Evolutionary conservation across 257 asterid species (phyloP), one percentile per base, ranked within the genome.

Genomic region (Henckelia pumila): DNA sequence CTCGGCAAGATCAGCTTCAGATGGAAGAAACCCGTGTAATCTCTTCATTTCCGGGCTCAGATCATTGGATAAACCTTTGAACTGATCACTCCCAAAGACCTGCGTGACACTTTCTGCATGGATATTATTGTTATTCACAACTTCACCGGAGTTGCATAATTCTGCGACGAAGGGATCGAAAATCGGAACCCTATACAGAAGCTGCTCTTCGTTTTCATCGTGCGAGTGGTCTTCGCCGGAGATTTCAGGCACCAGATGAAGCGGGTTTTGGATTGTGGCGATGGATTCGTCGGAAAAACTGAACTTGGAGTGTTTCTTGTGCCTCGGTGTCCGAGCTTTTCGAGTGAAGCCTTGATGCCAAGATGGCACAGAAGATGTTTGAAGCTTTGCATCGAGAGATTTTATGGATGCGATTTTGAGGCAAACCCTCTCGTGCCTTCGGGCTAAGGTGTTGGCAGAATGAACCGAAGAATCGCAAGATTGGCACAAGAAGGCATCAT

Each of bases 401-500:
- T 74, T 75, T n/a, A 73, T 3, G 0, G 84, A 73, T 3, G 85
- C 62, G 1, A 76, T 77, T 63, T 87, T 85, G 35, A 91, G 88
- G 40, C 95, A 92, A 75, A 91, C 94, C 69, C 96, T 77, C 40
- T 89, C 88, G 61, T 91, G 96, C 21, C 96, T 68, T 1, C 78
- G 80, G 6, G 96, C 96, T 20, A 91, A 73, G 33, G 90, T 91
- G 58, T 89, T 91, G 1, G 98, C 98, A 0, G 94, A 85, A 64
- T 91, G 98, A 5, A 91, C 98, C 0, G 92, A 80, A 1, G 82
- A 72, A 35, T 91, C 98, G 64, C 98, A 91, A 0, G 65, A 47
- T 69, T 89, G 95, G 76, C 98, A 91, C 8, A 91, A 67, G 63
- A 91, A 91, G 0, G 98, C 98, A 30, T 91, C 98, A 47, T 89